A percentile compares a stretch with the other conserved stretches of the same genome.
Evolutionary conservation across 129 eudicot genomes (phyloP).

Genomic region (Apium graveolens): DNA sequence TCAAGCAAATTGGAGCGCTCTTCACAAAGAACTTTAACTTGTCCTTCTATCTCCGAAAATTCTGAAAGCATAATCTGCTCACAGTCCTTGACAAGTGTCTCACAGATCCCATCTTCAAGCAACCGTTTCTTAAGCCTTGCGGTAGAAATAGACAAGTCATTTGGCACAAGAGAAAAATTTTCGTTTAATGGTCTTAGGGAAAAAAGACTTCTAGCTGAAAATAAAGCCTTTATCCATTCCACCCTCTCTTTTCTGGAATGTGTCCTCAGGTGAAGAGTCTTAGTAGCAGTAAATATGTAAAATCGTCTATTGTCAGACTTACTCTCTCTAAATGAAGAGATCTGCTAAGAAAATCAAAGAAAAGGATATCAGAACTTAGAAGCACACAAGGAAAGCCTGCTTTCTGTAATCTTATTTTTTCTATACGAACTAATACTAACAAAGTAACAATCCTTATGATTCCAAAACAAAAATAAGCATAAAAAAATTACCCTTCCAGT

Average conservation of each 20-base stretch:
- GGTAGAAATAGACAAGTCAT: constrained; percentile 47
- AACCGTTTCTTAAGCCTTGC: constrained; percentile 59
- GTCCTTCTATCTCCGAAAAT: constrained; percentile 53
- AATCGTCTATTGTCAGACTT: constrained; percentile 67
- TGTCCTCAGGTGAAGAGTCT: constrained; percentile 76
- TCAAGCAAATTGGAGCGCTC: constrained; percentile 64
- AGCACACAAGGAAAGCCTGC: background rate
- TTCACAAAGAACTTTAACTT: constrained; percentile 51
- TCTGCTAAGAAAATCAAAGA: constrained; percentile 31
- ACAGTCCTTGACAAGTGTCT: constrained; percentile 61
- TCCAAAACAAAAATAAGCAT: background rate
- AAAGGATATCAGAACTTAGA: background rate
- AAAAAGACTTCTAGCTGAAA: constrained; percentile 43
- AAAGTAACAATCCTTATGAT: background rate
- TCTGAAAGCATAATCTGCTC: constrained; percentile 86
- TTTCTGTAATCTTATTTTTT: background rate
- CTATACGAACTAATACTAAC: background rate
- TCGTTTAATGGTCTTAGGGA: constrained; percentile 36
- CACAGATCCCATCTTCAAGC: constrained; percentile 54
- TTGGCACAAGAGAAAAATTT: constrained; percentile 31
- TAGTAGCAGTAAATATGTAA: constrained; percentile 76
- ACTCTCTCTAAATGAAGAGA: constrained; percentile 70
- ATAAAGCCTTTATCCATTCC: constrained; percentile 79
- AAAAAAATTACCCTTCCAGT: background rate
- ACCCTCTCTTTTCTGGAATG: constrained; percentile 53